These are phyloP conservation scores for Aspergillus niger DNA, from an alignment of 2,329 filamentous ascomycete genomes.

Conservation along the genomic window DNA sequence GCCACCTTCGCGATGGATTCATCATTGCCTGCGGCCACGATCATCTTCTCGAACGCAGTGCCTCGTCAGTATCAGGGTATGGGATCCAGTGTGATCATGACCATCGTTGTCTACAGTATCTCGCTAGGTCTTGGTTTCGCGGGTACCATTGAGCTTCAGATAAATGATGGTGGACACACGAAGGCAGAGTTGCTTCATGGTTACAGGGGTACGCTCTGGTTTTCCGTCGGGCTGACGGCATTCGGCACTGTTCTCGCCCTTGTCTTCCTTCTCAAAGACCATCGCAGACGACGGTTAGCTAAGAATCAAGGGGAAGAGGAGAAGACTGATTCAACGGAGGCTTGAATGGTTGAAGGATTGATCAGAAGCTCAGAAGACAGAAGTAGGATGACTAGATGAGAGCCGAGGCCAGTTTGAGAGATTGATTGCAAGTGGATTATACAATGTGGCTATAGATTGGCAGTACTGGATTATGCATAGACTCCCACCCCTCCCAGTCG, in stretches of 20 bases:
- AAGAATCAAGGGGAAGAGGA: too few species aligned
- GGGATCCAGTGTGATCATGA: slow-evolving; percentile 61
- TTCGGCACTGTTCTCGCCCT: neutral
- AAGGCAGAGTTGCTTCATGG: slow-evolving; percentile 36
- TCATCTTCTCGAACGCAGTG: slow-evolving; percentile 61
- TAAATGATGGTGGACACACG: slow-evolving; percentile 38
- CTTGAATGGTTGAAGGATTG: too few species aligned
- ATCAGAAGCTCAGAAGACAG: too few species aligned
- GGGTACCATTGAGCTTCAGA: slow-evolving; percentile 61
- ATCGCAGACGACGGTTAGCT: too few species aligned
- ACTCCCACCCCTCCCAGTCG: too few species aligned
- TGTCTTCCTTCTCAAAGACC: too few species aligned
- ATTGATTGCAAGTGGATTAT: too few species aligned
- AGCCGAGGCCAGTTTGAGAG: too few species aligned
- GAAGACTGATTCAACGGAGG: too few species aligned
- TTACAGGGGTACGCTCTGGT: slow-evolving; percentile 46
- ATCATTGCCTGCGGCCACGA: slow-evolving; percentile 63
- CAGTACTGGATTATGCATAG: too few species aligned
- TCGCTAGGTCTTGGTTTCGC: slow-evolving; percentile 68
- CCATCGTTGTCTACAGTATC: slow-evolving; percentile 69
- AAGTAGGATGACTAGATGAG: too few species aligned
- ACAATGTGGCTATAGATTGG: too few species aligned
- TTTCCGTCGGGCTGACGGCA: slow-evolving; percentile 39
- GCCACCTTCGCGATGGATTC: slow-evolving; percentile 57
- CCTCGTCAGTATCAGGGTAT: slow-evolving; percentile 53